Conservation (phyloP, 176 grass and related monocot genomes). For the Carex cristatella region DNA sequence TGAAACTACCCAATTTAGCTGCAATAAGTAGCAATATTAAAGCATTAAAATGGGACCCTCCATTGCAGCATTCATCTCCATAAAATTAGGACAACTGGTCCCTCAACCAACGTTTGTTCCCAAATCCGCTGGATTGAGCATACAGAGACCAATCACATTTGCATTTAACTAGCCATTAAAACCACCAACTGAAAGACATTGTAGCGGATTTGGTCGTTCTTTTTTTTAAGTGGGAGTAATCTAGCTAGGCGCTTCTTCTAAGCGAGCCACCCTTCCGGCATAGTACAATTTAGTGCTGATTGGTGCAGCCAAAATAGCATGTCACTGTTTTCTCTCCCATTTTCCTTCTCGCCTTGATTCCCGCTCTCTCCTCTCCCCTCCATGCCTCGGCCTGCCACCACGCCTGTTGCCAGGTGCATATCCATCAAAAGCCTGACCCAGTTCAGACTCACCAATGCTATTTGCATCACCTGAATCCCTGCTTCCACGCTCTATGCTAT, state of each 20-base stretch:
- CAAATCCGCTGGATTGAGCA: neutral
- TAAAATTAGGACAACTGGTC: neutral
- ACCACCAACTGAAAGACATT: constrained; percentile 11
- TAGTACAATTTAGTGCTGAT: neutral
- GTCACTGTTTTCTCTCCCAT: constrained; percentile 79
- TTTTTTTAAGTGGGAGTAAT: neutral
- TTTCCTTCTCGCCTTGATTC: constrained; percentile 66
- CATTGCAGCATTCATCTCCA: neutral
- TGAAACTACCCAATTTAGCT: neutral
- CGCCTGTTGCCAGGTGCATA: constrained; percentile 25
- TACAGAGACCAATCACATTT: neutral
- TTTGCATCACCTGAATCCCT: constrained; percentile 66
- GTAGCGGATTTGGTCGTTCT: neutral
- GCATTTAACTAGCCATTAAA: constrained; percentile 2
- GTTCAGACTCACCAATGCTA: constrained; percentile 67
- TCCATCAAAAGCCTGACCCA: constrained; percentile 46
- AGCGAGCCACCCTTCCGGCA: neutral
- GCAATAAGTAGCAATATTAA: neutral
- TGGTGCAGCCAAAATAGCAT: constrained; percentile 4
- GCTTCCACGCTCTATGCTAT: constrained; percentile 48
- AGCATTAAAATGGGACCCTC: neutral
- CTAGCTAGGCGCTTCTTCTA: neutral
- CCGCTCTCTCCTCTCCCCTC: constrained; percentile 60
- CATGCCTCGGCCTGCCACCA: constrained; percentile 32
- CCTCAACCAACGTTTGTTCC: neutral